Base-by-base conservation (phyloP, 345 rosid species). In the Punica granatum region DNA sequence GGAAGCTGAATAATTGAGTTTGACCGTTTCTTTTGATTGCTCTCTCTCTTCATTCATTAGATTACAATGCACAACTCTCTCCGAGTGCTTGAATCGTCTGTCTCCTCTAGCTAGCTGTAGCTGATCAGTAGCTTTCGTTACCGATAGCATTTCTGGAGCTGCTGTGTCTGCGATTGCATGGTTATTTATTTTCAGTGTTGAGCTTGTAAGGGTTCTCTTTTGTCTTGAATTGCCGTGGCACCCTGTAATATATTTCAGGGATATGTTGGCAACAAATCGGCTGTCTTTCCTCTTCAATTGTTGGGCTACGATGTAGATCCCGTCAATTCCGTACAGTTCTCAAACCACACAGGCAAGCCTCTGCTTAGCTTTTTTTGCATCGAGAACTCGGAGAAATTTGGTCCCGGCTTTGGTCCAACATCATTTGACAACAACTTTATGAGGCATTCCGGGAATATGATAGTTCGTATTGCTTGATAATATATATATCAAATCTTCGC, bases 281-380 rank as follows among this genome's bases (percentile, higher is more conserved):
- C 99, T 30, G 93, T 94, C 23, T 94, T 94, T 63, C 98, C 98
- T 75, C 93, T 94, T 60, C 98, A 94, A 68, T 77, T 94, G 69
- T 74, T 94, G 80, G 99, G 99, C 46, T 94, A 81, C 71, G 99
- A 94, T 79, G 97, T 94, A 67, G 98, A 94, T 79, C 98, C 99
- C 25, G 83, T 94, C 65, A 86, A 94, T 81, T 94, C 99, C 1
- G 99, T 94, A 26, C 99, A 94, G 75, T 91, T 94, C 82, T 94
- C 99, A 3, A 94, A 94, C 70, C 99, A 91, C 77, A 94, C 99
- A 69, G 99, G 99, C 86, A 83, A 82, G 81, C 79, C 75, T 79
- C 74, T 79, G 74, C 72, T 43, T 59, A 64, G 34, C 61, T 10
- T 56, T 56, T 54, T 19, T n/a, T 23, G n/a, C 67, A 72, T 67